Percentiles rank a stretch among this genome's conserved stretches.
These are phyloP conservation scores for Penicillium sp. DNA, from an alignment of 2,329 filamentous ascomycete species.

Conservation along the genomic window DNA sequence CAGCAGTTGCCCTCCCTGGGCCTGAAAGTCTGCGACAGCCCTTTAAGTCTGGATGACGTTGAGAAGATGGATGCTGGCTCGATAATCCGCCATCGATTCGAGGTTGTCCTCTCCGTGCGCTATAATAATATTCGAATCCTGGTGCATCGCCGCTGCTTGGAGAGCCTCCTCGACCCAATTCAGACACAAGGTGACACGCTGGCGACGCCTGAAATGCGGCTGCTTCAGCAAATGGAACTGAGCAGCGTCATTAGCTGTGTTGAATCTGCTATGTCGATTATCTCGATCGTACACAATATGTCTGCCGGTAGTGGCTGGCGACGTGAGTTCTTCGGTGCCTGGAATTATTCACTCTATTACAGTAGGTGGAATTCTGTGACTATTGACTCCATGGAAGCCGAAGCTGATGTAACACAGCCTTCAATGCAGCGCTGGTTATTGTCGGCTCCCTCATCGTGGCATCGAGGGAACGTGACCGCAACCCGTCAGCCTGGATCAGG, in stretches of 20 bases:
- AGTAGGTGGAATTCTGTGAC: too few species aligned
- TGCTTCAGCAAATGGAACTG: conserved; percentile 35
- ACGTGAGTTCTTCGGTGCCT: too few species aligned
- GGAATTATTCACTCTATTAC: too few species aligned
- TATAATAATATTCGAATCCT: conserved; percentile 47
- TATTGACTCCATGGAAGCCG: too few species aligned
- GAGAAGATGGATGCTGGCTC: conserved; percentile 13
- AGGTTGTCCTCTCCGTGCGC: conserved; percentile 48
- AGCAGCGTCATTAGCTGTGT: conserved; percentile 38
- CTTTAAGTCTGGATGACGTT: conserved; percentile 12
- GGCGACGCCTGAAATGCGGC: conserved; percentile 14
- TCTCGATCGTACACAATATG: conserved; percentile 26
- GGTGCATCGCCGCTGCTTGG: conserved; percentile 45
- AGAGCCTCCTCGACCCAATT: conserved; percentile 37
- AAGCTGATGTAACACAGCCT: too few species aligned
- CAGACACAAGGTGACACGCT: not conserved
- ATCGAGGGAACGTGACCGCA: too few species aligned
- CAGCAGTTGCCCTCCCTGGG: conserved; percentile 10
- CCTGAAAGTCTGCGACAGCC: conserved; percentile 14
- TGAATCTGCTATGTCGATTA: conserved; percentile 35
- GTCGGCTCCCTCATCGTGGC: too few species aligned
- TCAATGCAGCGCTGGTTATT: too few species aligned
- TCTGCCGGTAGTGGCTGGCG: too few species aligned
- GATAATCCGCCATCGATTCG: conserved; percentile 29
- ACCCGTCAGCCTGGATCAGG: conserved; percentile 1